Evolutionary conservation across 2,329 filamentous ascomycete genomes (phyloP).

Genomic region (Fusarium nurragi): DNA sequence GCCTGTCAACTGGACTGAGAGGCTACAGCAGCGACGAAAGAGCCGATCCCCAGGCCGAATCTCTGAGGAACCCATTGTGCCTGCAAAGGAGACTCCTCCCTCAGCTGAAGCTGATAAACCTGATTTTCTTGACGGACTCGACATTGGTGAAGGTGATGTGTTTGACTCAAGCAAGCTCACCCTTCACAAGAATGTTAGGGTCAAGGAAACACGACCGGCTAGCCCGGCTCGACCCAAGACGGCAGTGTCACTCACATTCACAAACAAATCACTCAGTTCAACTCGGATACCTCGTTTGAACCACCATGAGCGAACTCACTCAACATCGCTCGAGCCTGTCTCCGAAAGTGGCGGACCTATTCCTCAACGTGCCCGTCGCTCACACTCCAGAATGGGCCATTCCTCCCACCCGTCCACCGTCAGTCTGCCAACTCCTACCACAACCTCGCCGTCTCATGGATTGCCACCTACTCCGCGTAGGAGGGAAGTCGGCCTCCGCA

Average conservation of each 20-base stretch:
- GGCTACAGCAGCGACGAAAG: conserved; percentile 76
- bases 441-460: conserved; percentile 63
- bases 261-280: conserved; percentile 70
- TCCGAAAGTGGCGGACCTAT: conserved; percentile 86
- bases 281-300: conserved; percentile 84
- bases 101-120: conserved; percentile 64
- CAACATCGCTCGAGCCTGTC: conserved; percentile 84
- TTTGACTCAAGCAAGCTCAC: conserved; percentile 84
- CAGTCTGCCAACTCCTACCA: conserved; percentile 69
- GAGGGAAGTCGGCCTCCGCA: conserved; percentile 66
- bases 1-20: conserved; percentile 82
- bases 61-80: conserved; percentile 50
- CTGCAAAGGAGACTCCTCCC: conserved; percentile 44
- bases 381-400: conserved; percentile 75
- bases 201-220: conserved; percentile 75
- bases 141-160: conserved; percentile 83
- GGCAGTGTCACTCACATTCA: conserved; percentile 89
- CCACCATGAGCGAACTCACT: conserved; percentile 75
- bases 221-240: conserved; percentile 78
- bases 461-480: conserved; percentile 69
- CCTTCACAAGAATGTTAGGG: conserved; percentile 89
- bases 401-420: conserved; percentile 74
- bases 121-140: conserved; percentile 86
- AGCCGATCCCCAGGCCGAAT: conserved; percentile 65
- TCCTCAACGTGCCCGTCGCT: conserved; percentile 64